phyloP scores from a whole-genome alignment of 805 yeast species.

The Wickerhamomyces chambardii region DNA sequence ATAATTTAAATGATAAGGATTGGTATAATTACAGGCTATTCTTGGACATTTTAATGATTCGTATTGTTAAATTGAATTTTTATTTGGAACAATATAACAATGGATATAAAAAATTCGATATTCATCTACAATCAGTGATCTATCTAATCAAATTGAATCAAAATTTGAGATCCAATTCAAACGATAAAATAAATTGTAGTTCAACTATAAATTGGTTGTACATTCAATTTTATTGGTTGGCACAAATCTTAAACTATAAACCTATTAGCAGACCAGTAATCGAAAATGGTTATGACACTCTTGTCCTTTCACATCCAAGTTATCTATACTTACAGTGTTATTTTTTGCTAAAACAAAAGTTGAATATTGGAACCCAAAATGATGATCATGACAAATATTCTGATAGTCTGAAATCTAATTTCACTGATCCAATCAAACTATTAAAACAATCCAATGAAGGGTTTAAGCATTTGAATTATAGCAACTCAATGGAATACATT shows the following conservation, averaged over 20 bases:
- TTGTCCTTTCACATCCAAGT: slow-evolving; percentile 34
- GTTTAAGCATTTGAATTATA: slow-evolving; percentile 22
- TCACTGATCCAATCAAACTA: slow-evolving; percentile 26
- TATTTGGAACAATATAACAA: slow-evolving; percentile 47
- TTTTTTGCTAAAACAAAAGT: slow-evolving; percentile 20
- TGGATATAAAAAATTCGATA: slow-evolving; percentile 55
- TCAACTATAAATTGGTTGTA: slow-evolving; percentile 44
- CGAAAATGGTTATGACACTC: too few relatives aligned
- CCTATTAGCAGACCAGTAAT: slow-evolving; percentile 33
- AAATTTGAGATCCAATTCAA: slow-evolving; percentile 14
- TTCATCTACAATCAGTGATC: slow-evolving; percentile 49
- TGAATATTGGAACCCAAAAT: too few relatives aligned
- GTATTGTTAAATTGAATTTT: slow-evolving; percentile 51
- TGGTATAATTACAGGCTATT: slow-evolving; percentile 40
- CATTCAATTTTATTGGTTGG: slow-evolving; percentile 58
- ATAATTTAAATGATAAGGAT: slow-evolving; percentile 1
- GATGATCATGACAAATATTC: slow-evolving; percentile 10
- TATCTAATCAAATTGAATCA: slow-evolving; percentile 26
- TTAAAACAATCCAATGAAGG: slow-evolving; percentile 26
- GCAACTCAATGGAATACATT: too few relatives aligned
- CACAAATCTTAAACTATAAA: slow-evolving; percentile 40
- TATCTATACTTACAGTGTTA: slow-evolving; percentile 31
- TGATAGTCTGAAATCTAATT: too few relatives aligned
- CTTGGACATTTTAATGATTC: slow-evolving; percentile 53
- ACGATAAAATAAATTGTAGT: slow-evolving; percentile 2